A percentile compares a stretch with the other conserved stretches of the same genome.
These are phyloP conservation scores for Luffa acutangula DNA, from an alignment of 306 rosid genomes.

Conservation along the genomic window DNA sequence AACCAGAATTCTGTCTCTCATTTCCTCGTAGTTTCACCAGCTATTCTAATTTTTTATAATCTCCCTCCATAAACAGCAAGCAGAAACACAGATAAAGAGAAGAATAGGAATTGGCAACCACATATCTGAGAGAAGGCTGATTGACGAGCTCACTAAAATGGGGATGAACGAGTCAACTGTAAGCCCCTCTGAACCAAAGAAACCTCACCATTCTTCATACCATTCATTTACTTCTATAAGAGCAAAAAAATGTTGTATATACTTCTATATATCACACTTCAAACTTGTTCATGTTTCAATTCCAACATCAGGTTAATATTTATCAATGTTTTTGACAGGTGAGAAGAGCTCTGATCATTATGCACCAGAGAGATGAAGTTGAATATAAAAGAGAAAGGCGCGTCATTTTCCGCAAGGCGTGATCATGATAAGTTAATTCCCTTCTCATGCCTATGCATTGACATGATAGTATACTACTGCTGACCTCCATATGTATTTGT, in stretches of 20 bases:
- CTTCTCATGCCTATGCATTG: background rate
- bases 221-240: background rate
- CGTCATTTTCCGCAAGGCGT: conserved; percentile 64
- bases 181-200: conserved; percentile 8
- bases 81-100: conserved; percentile 95
- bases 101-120: conserved; percentile 95
- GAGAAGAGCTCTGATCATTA: conserved; percentile 87
- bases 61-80: conserved; percentile 57
- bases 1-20: background rate
- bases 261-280: background rate
- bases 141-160: conserved; percentile 87
- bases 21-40: background rate
- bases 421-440: background rate
- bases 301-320: background rate
- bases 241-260: background rate
- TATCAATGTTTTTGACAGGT: conserved; percentile 41
- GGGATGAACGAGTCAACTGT: conserved; percentile 95
- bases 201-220: background rate
- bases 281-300: background rate
- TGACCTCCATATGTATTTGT: background rate
- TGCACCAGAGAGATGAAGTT: conserved; percentile 99
- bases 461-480: background rate
- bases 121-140: conserved; percentile 85
- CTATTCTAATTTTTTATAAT: background rate
- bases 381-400: conserved; percentile 94